A percentile compares a stretch with the other conserved stretches of the same genome.
Evolutionary conservation across 2,329 filamentous ascomycete genomes (phyloP).

Genomic region (Mariannaea sp.): DNA sequence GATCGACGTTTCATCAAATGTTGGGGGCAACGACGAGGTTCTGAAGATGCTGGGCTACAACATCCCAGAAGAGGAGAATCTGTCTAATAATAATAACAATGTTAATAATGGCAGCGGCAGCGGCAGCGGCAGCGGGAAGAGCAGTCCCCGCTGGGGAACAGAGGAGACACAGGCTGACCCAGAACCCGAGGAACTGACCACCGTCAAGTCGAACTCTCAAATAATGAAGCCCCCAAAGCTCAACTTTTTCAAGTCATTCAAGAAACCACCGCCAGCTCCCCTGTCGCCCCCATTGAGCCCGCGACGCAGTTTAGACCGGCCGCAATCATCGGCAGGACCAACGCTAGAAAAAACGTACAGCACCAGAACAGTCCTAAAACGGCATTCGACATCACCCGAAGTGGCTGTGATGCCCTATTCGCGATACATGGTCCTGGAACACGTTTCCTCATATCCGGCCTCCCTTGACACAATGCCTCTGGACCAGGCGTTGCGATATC

Average conservation of each 20-base stretch:
- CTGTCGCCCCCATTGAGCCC: constrained; percentile 35
- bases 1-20: constrained; percentile 60
- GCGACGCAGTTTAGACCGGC: constrained; percentile 34
- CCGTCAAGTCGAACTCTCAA: constrained; percentile 27
- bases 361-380: constrained; percentile 34
- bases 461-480: constrained; percentile 34
- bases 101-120: too few relatives aligned
- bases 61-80: constrained; percentile 29
- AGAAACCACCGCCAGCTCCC: constrained; percentile 31
- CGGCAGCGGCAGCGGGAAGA: too few relatives aligned
- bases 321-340: constrained; percentile 31
- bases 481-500: constrained; percentile 37
- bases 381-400: constrained; percentile 27
- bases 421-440: constrained; percentile 41
- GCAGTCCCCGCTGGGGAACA: constrained; percentile 21
- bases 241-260: constrained; percentile 45
- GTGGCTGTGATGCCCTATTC: constrained; percentile 37
- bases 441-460: constrained; percentile 33
- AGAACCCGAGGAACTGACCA: constrained; percentile 36
- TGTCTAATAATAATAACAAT: too few relatives aligned
- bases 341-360: constrained; percentile 35
- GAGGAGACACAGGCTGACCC: constrained; percentile 25
- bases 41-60: constrained; percentile 53
- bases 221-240: constrained; percentile 35
- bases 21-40: constrained; percentile 56